Conservation (phyloP, 2,329 filamentous ascomycete genomes). For the Fonsecaea monophora region DNA sequence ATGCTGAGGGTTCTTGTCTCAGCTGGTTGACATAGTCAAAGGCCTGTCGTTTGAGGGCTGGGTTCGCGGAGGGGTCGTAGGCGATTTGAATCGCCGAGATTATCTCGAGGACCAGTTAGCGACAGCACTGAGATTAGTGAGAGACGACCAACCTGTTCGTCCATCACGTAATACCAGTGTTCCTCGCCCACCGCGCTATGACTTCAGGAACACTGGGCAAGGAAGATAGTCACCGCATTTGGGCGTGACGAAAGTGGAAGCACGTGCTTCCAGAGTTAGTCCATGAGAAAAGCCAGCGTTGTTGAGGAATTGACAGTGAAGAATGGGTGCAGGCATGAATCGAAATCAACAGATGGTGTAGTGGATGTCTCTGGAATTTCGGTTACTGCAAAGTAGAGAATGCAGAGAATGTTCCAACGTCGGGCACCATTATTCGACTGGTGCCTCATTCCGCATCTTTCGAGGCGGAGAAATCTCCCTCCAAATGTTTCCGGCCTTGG, state of each 20-base stretch:
- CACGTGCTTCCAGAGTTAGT: conserved; percentile 40
- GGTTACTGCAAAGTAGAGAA: neutral
- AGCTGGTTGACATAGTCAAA: conserved; percentile 70
- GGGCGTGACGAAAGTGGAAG: conserved; percentile 38
- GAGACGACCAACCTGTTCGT: conserved; percentile 37
- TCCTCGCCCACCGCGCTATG: conserved; percentile 38
- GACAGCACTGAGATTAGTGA: conserved; percentile 43
- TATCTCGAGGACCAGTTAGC: conserved; percentile 57
- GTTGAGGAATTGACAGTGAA: conserved; percentile 8
- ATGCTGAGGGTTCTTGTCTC: conserved; percentile 80
- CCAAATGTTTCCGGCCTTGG: neutral
- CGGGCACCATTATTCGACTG: neutral
- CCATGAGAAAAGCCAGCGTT: conserved; percentile 21
- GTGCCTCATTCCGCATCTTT: neutral
- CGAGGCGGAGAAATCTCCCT: neutral
- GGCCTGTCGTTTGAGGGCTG: conserved; percentile 77
- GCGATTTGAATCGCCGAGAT: conserved; percentile 83
- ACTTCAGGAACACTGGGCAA: conserved; percentile 40
- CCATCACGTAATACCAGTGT: conserved; percentile 42
- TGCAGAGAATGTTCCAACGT: neutral
- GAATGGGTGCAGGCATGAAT: neutral
- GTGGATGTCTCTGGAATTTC: neutral
- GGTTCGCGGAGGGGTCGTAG: conserved; percentile 79
- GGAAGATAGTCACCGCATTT: conserved; percentile 41
- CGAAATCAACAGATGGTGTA: neutral